Conservation (phyloP, 495 filamentous ascomycete species). For the Pyrenula aspistea region DNA sequence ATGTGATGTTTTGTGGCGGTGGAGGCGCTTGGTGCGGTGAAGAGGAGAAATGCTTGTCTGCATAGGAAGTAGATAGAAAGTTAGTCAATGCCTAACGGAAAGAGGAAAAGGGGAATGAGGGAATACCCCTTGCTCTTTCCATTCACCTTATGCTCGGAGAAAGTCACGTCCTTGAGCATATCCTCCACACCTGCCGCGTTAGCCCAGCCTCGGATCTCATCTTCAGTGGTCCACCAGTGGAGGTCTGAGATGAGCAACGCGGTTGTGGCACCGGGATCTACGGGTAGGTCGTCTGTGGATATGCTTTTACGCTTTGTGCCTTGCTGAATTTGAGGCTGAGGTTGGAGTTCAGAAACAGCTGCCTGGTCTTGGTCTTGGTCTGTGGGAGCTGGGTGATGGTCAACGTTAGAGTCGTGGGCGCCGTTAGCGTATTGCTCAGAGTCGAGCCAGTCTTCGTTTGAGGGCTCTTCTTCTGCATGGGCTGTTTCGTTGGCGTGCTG, state of each 20-base stretch:
- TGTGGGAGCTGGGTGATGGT: conserved; percentile 8
- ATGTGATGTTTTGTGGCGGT: conserved; percentile 76
- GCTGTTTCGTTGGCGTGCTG: conserved; percentile 7
- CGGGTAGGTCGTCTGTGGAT: conserved; percentile 50
- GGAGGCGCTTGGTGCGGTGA: conserved; percentile 72
- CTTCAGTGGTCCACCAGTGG: conserved; percentile 94
- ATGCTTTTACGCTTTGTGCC: conserved; percentile 63
- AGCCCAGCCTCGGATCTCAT: conserved; percentile 85
- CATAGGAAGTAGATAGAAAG: too few species aligned
- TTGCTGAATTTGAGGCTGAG: conserved; percentile 34
- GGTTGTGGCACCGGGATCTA: conserved; percentile 72
- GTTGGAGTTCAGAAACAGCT: background rate
- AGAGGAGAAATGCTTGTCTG: conserved; percentile 85
- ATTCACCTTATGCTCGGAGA: conserved; percentile 97
- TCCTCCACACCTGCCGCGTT: conserved; percentile 62
- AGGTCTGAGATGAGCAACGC: conserved; percentile 80
- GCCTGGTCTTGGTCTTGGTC: background rate
- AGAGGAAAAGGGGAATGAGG: background rate
- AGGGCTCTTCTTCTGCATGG: conserved; percentile 12
- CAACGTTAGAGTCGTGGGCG: conserved; percentile 4
- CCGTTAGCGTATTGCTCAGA: conserved; percentile 2
- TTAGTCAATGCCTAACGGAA: too few species aligned
- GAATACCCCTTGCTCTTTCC: conserved; percentile 93
- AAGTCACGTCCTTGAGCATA: conserved; percentile 85
- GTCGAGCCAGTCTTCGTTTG: conserved; percentile 6